A percentile compares a stretch with the other conserved stretches of the same genome.
These are phyloP conservation scores for Colletotrichum tabaci DNA, from an alignment of 2,329 filamentous ascomycete genomes.

Conservation along the genomic window DNA sequence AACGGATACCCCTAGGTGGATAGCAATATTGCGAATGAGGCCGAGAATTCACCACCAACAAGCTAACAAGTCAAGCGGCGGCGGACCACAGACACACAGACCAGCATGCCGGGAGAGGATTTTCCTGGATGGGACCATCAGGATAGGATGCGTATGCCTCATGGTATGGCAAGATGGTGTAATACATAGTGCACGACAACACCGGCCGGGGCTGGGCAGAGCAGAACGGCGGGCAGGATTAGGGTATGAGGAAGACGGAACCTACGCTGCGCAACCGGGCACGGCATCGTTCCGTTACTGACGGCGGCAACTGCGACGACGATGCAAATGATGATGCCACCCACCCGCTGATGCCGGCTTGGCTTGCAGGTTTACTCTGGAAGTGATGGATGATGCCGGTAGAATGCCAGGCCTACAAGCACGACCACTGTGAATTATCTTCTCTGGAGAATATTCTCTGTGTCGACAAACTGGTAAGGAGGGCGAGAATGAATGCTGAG, in stretches of 20 bases:
- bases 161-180: slow-evolving; percentile 12
- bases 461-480: neutral
- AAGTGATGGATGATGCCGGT: slow-evolving; percentile 8
- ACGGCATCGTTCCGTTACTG: slow-evolving; percentile 17
- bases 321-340: slow-evolving; percentile 7
- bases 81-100: slow-evolving; percentile 5
- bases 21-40: slow-evolving; percentile 42
- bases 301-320: neutral
- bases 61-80: slow-evolving; percentile 21
- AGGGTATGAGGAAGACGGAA: slow-evolving; percentile 5
- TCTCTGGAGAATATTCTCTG: too few relatives aligned
- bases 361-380: neutral
- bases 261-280: slow-evolving; percentile 1
- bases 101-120: neutral
- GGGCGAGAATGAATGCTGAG: neutral
- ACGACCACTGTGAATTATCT: too few relatives aligned
- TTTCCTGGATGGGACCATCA: neutral
- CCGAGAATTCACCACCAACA: slow-evolving; percentile 39
- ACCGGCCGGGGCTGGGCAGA: slow-evolving; percentile 2
- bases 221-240: neutral
- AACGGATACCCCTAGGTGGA: slow-evolving; percentile 34
- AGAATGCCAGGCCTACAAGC: neutral
- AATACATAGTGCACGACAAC: slow-evolving; percentile 11
- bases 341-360: neutral
- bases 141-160: neutral